Base-by-base conservation (phyloP, 306 rosid species). In the Pyrus betulifolia region DNA sequence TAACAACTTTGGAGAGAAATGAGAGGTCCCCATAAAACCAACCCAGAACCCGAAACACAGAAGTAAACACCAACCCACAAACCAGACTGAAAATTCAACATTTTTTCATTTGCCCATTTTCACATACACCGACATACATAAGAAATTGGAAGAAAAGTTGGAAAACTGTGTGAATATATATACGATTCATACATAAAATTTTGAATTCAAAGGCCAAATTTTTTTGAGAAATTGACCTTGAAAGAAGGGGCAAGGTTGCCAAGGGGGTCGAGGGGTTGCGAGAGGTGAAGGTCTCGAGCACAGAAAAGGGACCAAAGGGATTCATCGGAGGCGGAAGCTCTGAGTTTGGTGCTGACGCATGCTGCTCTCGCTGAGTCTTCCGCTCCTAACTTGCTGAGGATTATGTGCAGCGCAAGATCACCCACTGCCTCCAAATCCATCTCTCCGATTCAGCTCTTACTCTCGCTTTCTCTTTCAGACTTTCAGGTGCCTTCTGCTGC, bases 351-450 rank as follows among this genome's bases (percentile, higher is more conserved):
- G 82, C 84, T 85, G 2, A 87, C 91, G 74, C 96, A 90, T 3
- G 90, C 85, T 18, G 88, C 82, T 38, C 78, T 80, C 2, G 84
- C 96, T 14, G 83, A 59, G 57, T 90, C 93, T 79, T 90, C 80
- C 22, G 96, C 85, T 18, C 59, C 78, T 3, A 95, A 77, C 38
- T 90, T 95, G 11, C 68, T 61, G 0, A 92, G 78, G 74, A 92
- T 81, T 6, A 60, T 1, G 51, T 92, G 80, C 49, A 86, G 71
- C 8, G 86, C 93, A n/a, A 92, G 86, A 90, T 85, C 96, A 11
- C 88, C 97, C 22, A 92, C 79, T 5, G 85, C 75, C 66, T 92
- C 97, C 82, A 95, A 80, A 28, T 55, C 93, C 96, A 86, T 42
- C 45, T 9, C 12, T 9, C 45, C 10, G 45, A 42, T 10, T 77